Base-by-base conservation (phyloP, 2,329 filamentous ascomycete species). In the Ascochyta fabae region DNA sequence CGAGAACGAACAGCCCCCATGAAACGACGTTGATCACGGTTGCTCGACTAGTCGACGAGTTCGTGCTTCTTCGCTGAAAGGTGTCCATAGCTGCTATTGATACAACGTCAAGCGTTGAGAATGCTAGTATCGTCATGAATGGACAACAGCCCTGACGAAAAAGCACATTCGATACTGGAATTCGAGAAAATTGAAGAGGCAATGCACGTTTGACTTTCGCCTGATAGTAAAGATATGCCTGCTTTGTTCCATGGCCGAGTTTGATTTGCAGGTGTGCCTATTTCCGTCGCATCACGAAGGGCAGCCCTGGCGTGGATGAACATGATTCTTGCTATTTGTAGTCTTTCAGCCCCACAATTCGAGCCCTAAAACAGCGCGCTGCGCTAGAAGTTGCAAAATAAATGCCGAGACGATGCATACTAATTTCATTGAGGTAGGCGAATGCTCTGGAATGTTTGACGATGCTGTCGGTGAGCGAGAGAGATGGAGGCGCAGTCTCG, bases 1-100 rank as follows among this genome's bases (percentile, higher is more conserved):
- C 64, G 13, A 64, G 38, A 15, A 64, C 67, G 13, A 69, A 50
- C 15, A 70, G 42, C 5, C 67, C 45, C 70, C 70, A 72, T n/a
- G 68, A 70, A 6, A 69, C 61, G 8, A 68, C 48, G 38, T 60
- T 65, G 9, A 69, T 43, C 15, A 68, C 49, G 4, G 58, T 65
- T 6, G 60, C 61, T 6, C 57, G 62, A 27, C 62, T 56, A 2
- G 19, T 57, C 26, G 65, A 52, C 1, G 56, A 40, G 6, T 45
- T 49, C 1, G 45, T 57, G 35, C 54, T 51, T 47, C 64, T 60
- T 47, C 50, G 54, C 40, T 61, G 50, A 19, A 68, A 38, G 8
- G 23, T 9, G 23, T 56, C 24, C 27, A 56, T 38, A 16, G 50
- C 45, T 38, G n/a, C 42, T 55, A 54, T 64, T 27, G 41, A 62